These are phyloP conservation scores for Mycena belliarum DNA, from an alignment of 768 basidiomycete genomes.

Conservation along the genomic window DNA sequence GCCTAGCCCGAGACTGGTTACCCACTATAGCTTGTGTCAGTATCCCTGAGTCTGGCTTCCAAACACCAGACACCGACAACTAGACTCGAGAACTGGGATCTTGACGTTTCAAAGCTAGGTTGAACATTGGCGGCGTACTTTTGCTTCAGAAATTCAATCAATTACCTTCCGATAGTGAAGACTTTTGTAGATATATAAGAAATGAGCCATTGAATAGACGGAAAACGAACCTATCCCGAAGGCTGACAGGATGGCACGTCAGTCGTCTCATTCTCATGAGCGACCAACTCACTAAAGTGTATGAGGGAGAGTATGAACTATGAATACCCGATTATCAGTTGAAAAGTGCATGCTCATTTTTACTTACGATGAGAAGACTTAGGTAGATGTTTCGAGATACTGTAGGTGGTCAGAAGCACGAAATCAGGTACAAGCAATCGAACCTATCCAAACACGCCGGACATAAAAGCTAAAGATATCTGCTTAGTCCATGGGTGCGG, in stretches of 20 bases:
- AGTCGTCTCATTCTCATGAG: neutral
- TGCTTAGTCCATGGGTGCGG: neutral
- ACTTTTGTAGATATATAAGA: no score
- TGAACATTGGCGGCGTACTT: neutral
- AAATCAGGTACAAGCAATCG: neutral
- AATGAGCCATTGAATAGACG: no score
- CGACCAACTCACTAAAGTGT: slow-evolving; percentile 40
- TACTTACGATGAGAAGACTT: slow-evolving; percentile 43
- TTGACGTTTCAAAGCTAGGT: slow-evolving; percentile 30
- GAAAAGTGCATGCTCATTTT: neutral
- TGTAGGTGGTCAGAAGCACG: slow-evolving; percentile 21
- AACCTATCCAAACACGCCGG: slow-evolving; percentile 52
- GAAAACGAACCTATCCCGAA: slow-evolving; percentile 41
- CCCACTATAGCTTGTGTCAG: slow-evolving; percentile 40
- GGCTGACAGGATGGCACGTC: slow-evolving; percentile 23
- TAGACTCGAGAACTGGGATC: slow-evolving; percentile 34
- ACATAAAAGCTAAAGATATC: slow-evolving; percentile 47
- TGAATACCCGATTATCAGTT: neutral
- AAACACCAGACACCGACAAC: slow-evolving; percentile 30
- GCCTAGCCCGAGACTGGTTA: slow-evolving; percentile 48
- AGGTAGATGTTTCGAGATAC: slow-evolving; percentile 46
- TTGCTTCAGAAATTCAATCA: slow-evolving; percentile 7
- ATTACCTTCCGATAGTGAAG: slow-evolving; percentile 48
- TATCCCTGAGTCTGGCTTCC: slow-evolving; percentile 50
- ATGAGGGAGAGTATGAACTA: slow-evolving; percentile 42